A percentile compares a stretch with the other conserved stretches of the same genome.
Evolutionary conservation across 139 green algal genomes (phyloP).

Genomic region (Tetratostichococcus sp.): DNA sequence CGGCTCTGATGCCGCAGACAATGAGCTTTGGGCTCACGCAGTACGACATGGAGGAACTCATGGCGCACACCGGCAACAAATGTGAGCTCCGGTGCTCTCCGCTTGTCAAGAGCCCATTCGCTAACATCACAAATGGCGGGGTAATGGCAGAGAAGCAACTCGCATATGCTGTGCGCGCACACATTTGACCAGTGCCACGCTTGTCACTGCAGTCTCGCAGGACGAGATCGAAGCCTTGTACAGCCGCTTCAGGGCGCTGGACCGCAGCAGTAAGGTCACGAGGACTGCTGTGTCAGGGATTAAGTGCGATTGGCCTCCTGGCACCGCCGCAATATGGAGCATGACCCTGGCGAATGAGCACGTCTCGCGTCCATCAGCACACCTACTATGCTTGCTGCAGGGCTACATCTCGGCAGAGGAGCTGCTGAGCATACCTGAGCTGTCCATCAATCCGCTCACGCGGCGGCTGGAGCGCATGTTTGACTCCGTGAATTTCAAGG

Average conservation of each 20-base stretch:
- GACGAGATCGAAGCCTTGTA: constrained; percentile 87
- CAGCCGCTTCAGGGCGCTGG: constrained; percentile 81
- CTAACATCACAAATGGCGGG: too few relatives aligned
- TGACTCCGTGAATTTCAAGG: constrained; percentile 87
- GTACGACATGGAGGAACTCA: constrained; percentile 87
- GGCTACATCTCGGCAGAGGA: constrained; percentile 88
- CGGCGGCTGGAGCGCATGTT: constrained; percentile 72
- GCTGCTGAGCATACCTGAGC: constrained; percentile 88
- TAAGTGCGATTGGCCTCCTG: too few relatives aligned
- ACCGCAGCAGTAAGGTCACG: constrained; percentile 72
- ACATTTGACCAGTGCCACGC: too few relatives aligned
- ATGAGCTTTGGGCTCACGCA: constrained; percentile 80
- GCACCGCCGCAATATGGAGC: too few relatives aligned
- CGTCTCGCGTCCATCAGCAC: too few relatives aligned
- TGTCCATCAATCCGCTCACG: constrained; percentile 91
- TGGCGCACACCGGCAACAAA: constrained; percentile 50
- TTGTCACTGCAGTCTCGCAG: constrained; percentile 79
- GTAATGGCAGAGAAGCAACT: too few relatives aligned
- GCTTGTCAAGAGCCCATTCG: neutral
- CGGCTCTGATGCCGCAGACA: constrained; percentile 21
- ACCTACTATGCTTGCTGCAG: constrained; percentile 18
- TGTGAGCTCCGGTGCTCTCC: constrained; percentile 65
- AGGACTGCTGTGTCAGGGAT: neutral
- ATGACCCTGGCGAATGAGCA: too few relatives aligned
- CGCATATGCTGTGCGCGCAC: too few relatives aligned